Conservation (phyloP, 2,329 filamentous ascomycete genomes). For the Stagonosporopsis chrysanthemi region DNA sequence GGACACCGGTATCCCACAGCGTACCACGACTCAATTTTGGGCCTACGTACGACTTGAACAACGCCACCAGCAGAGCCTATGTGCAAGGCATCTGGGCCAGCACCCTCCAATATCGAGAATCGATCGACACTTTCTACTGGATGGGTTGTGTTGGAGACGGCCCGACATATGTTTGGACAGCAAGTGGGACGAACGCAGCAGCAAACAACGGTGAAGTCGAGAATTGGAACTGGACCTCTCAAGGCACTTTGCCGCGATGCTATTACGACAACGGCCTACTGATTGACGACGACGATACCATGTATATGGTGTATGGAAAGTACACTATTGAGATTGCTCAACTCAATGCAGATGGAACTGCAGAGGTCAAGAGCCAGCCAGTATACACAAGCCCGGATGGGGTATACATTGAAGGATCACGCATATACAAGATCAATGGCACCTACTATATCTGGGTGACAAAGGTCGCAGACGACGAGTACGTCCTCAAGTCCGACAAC, state of each 20-base stretch:
- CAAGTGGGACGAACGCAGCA: constrained; percentile 51
- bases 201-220: constrained; percentile 41
- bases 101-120: constrained; percentile 60
- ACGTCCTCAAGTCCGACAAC: constrained; percentile 59
- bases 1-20: constrained; percentile 52
- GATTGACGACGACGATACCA: constrained; percentile 66
- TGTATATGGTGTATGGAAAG: constrained; percentile 65
- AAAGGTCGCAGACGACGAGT: constrained; percentile 56
- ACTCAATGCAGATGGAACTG: constrained; percentile 58
- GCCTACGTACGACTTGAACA: constrained; percentile 58
- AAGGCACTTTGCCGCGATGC: constrained; percentile 53
- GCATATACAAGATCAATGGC: constrained; percentile 66
- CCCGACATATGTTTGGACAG: constrained; percentile 63
- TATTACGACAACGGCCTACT: constrained; percentile 66
- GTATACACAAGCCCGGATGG: constrained; percentile 54
- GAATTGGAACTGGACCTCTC: constrained; percentile 52
- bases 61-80: constrained; percentile 54
- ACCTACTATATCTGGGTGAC: constrained; percentile 64
- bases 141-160: constrained; percentile 62
- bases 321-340: constrained; percentile 60
- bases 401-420: constrained; percentile 58
- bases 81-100: constrained; percentile 65
- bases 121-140: constrained; percentile 63
- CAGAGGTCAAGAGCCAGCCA: constrained; percentile 53
- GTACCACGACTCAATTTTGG: constrained; percentile 50